Percentiles rank a stretch among this genome's conserved stretches.
Conservation (phyloP, 2,329 filamentous ascomycete species). For the Zymoseptoria pseudotritici region DNA sequence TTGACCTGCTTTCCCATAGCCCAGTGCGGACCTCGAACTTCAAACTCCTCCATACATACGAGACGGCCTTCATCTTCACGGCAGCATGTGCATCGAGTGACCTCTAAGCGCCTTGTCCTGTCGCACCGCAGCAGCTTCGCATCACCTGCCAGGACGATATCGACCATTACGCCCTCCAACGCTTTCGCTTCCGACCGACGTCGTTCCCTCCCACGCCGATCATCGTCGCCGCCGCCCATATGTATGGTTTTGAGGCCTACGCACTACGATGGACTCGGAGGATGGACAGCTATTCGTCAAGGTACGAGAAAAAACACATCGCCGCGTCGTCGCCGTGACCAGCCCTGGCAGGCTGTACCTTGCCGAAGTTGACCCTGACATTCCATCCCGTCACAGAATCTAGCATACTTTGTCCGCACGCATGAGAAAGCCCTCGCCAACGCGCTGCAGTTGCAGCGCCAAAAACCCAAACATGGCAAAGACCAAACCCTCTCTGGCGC, state of each 20-base stretch:
- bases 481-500: constrained; percentile 30
- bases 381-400: constrained; percentile 54
- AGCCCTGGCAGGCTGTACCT: neutral
- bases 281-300: constrained; percentile 86
- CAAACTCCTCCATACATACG: neutral
- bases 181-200: constrained; percentile 8
- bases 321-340: neutral
- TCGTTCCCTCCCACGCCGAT: constrained; percentile 5
- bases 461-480: constrained; percentile 56
- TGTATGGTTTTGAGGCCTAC: constrained; percentile 10
- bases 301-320: constrained; percentile 42
- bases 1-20: neutral
- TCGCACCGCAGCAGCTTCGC: neutral
- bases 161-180: neutral
- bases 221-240: constrained; percentile 15
- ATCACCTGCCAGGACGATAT: neutral
- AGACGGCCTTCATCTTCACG: neutral
- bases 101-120: neutral
- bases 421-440: constrained; percentile 97
- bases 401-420: constrained; percentile 91
- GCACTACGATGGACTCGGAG: constrained; percentile 65
- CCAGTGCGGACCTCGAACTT: neutral
- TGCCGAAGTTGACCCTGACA: neutral
- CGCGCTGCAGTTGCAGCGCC: constrained; percentile 77
- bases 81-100: neutral